phyloP scores from a whole-genome alignment of 202 grass and related monocot species.

The Panicum hallii region DNA sequence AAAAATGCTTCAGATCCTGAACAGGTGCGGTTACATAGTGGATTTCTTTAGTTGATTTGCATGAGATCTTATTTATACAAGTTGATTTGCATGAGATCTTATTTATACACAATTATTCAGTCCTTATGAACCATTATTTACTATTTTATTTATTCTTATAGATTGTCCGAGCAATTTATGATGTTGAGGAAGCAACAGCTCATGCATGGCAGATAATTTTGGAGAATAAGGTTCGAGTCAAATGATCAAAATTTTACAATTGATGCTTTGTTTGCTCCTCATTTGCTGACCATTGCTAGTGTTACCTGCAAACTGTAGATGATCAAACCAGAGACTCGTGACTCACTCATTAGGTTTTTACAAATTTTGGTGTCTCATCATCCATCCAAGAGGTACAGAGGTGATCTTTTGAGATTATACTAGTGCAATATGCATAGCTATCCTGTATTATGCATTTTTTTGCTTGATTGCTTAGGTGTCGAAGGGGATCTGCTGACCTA shows the following conservation, averaged over 20 bases:
- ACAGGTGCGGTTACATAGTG: conserved; percentile 54
- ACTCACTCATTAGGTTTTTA: conserved; percentile 82
- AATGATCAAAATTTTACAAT: conserved; percentile 34
- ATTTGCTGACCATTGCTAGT: conserved; percentile 41
- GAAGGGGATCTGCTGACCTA: conserved; percentile 83
- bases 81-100: conserved; percentile 28
- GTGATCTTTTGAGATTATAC: conserved; percentile 27
- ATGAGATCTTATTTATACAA: conserved; percentile 41
- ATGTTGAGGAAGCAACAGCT: conserved; percentile 93
- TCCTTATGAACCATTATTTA: conserved; percentile 40
- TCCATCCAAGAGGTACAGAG: conserved; percentile 89
- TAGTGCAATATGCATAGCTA: conserved; percentile 12
- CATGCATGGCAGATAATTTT: conserved; percentile 90
- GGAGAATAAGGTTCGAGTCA: conserved; percentile 75
- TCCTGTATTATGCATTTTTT: conserved; percentile 18
- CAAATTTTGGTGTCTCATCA: conserved; percentile 96
- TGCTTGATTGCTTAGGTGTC: conserved; percentile 66
- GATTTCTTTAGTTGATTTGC: conserved; percentile 29
- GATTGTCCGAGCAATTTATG: conserved; percentile 89
- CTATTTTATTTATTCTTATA: conserved; percentile 44
- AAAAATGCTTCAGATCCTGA: conserved; percentile 80
- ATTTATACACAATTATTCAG: conserved; percentile 6
- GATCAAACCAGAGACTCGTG: conserved; percentile 80
- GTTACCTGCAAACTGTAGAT: conserved; percentile 63
- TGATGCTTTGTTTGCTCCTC: background rate